These are phyloP conservation scores for Sordariomycetes sp. DNA, from an alignment of 2,329 filamentous ascomycete genomes.

Conservation along the genomic window DNA sequence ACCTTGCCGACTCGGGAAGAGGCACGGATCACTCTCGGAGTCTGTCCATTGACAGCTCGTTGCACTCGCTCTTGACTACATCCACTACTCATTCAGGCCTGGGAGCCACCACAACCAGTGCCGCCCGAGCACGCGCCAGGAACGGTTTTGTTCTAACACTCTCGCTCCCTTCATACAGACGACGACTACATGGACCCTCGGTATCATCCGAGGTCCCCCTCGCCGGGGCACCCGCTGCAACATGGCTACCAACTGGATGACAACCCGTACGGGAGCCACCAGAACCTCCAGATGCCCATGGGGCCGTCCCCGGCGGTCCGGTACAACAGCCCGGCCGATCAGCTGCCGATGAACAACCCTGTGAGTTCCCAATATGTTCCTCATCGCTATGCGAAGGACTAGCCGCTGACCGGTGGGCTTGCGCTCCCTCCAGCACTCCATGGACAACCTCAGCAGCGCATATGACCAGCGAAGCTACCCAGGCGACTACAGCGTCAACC, in stretches of 20 bases:
- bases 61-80: not conserved
- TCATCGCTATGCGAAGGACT: no score
- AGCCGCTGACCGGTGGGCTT: not conserved
- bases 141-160: slow-evolving; percentile 1
- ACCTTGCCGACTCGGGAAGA: not conserved
- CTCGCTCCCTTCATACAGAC: slow-evolving; percentile 21
- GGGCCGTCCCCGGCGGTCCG: slow-evolving; percentile 3
- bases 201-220: slow-evolving; percentile 55
- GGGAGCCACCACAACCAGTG: not conserved
- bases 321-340: slow-evolving; percentile 46
- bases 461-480: slow-evolving; percentile 30
- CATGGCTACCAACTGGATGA: slow-evolving; percentile 76
- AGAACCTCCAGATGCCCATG: slow-evolving; percentile 36
- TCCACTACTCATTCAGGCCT: not conserved
- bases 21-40: not conserved
- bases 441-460: slow-evolving; percentile 32
- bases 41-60: not conserved
- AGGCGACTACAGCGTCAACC: slow-evolving; percentile 62
- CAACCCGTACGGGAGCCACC: slow-evolving; percentile 45
- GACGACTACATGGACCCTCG: slow-evolving; percentile 48
- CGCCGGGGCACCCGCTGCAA: slow-evolving; percentile 59
- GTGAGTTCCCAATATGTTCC: slow-evolving; percentile 34
- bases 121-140: not conserved
- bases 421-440: slow-evolving; percentile 28
- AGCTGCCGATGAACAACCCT: slow-evolving; percentile 71